A percentile compares a stretch with the other conserved stretches of the same genome.
Conservation (phyloP, 1,139 yeast species). For the Geotrichum fermentans region DNA sequence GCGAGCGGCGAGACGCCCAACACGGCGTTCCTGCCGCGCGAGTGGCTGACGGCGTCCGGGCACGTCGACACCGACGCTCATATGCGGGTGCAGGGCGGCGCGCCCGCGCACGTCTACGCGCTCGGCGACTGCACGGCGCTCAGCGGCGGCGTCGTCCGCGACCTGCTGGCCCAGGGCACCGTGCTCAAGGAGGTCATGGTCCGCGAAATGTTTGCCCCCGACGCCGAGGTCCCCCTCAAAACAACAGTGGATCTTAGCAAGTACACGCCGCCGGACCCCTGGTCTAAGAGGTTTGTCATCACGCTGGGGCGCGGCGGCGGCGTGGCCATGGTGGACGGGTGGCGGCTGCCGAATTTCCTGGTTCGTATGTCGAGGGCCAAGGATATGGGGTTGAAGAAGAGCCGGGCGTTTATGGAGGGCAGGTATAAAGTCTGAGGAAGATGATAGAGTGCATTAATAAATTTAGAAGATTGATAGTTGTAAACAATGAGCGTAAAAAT, state of each 20-base stretch:
- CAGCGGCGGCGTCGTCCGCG: conserved; percentile 5
- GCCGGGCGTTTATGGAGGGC: not conserved
- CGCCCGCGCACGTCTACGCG: not conserved
- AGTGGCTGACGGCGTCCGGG: not conserved
- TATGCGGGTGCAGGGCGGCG: conserved; percentile 2
- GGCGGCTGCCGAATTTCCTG: conserved; percentile 2
- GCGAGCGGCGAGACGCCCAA: conserved; percentile 15
- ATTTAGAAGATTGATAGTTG: too few species aligned
- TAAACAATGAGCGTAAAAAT: too few species aligned
- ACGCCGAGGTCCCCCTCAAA: not conserved
- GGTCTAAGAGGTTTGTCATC: conserved; percentile 3
- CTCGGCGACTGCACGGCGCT: not conserved
- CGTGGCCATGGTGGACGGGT: conserved; percentile 10
- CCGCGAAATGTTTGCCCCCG: not conserved
- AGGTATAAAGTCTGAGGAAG: too few species aligned
- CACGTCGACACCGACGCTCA: conserved; percentile 1
- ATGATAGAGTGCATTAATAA: too few species aligned
- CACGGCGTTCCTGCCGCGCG: conserved; percentile 10
- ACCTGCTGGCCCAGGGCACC: not conserved
- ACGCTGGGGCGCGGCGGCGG: conserved; percentile 14
- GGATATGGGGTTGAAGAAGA: conserved; percentile 5
- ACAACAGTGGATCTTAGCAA: not conserved
- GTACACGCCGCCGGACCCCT: not conserved
- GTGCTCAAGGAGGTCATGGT: not conserved
- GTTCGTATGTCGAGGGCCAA: conserved; percentile 1